Percentiles rank a stretch among this genome's conserved stretches.
phyloP scores from a whole-genome alignment of 345 rosid species.

The Populus nigra region DNA sequence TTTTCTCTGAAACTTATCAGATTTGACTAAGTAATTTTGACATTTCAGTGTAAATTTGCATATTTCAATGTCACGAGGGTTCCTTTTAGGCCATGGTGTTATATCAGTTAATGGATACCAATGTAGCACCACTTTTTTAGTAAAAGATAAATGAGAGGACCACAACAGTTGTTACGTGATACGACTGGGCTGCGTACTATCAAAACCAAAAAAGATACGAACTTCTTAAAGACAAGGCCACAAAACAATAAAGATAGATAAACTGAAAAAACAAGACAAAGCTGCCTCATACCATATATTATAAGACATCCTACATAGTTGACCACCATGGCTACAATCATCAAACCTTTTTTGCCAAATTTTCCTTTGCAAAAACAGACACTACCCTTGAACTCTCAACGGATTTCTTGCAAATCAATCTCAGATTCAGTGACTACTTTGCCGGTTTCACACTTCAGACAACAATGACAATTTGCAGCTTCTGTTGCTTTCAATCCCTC shows the following conservation, averaged over 20 bases:
- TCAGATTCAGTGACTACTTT: constrained; percentile 15
- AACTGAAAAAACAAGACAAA: constrained; percentile 1
- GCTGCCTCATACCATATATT: neutral
- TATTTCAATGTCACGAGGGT: too few relatives aligned
- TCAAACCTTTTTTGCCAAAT: constrained; percentile 35
- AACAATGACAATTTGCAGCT: constrained; percentile 33
- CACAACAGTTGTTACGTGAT: neutral
- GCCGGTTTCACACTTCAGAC: constrained; percentile 12
- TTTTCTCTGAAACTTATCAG: too few relatives aligned
- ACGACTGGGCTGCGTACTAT: neutral
- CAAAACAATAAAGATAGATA: neutral
- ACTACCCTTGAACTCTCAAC: constrained; percentile 18
- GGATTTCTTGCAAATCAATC: constrained; percentile 38
- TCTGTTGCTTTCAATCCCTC: constrained; percentile 83
- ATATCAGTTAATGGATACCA: too few relatives aligned
- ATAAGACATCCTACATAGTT: neutral
- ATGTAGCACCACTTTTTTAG: too few relatives aligned
- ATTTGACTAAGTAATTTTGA: too few relatives aligned
- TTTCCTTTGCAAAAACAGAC: constrained; percentile 26
- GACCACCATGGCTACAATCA: constrained; percentile 35
- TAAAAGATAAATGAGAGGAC: neutral
- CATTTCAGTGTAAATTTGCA: too few relatives aligned
- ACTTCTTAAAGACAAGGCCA: neutral
- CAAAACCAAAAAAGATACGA: neutral
- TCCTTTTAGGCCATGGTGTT: too few relatives aligned